Percentiles rank a stretch among this genome's conserved stretches.
These are phyloP conservation scores for Marvania coccoides DNA, from an alignment of 139 green algal genomes.

Conservation along the genomic window DNA sequence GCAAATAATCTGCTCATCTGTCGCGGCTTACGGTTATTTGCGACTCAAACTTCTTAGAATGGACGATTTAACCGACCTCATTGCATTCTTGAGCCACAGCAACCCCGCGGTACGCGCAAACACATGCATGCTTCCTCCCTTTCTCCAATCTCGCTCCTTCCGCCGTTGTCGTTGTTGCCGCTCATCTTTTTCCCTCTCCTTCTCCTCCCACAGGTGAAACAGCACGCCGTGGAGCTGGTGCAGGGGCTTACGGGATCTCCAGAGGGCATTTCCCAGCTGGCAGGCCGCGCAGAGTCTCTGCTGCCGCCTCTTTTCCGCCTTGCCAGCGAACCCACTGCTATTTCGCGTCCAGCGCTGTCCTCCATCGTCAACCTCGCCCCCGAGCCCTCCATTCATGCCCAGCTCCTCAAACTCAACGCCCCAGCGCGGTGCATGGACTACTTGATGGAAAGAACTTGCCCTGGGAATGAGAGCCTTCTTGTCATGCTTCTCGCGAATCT, in stretches of 20 bases:
- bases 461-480: constrained; percentile 35
- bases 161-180: not conserved
- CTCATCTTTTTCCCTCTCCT: not conserved
- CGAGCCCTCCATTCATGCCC: constrained; percentile 14
- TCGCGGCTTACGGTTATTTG: no score
- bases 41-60: not conserved
- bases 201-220: constrained; percentile 1
- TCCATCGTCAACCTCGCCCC: constrained; percentile 68
- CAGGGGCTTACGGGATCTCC: constrained; percentile 44
- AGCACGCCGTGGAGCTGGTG: constrained; percentile 52
- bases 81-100: constrained; percentile 17
- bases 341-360: constrained; percentile 26
- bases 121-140: not conserved
- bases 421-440: constrained; percentile 48
- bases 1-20: no score
- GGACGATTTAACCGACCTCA: constrained; percentile 14
- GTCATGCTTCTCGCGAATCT: constrained; percentile 76
- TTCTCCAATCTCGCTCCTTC: not conserved
- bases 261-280: constrained; percentile 51
- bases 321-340: constrained; percentile 12
- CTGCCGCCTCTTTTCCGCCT: constrained; percentile 48
- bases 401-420: constrained; percentile 39
- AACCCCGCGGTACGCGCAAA: not conserved
- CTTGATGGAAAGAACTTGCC: constrained; percentile 38
- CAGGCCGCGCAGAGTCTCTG: constrained; percentile 15